Evolutionary conservation across 2,329 filamentous ascomycete genomes (phyloP), one percentile per base, ranked within the genome.

Genomic region (Aspergillus alliaceus): DNA sequence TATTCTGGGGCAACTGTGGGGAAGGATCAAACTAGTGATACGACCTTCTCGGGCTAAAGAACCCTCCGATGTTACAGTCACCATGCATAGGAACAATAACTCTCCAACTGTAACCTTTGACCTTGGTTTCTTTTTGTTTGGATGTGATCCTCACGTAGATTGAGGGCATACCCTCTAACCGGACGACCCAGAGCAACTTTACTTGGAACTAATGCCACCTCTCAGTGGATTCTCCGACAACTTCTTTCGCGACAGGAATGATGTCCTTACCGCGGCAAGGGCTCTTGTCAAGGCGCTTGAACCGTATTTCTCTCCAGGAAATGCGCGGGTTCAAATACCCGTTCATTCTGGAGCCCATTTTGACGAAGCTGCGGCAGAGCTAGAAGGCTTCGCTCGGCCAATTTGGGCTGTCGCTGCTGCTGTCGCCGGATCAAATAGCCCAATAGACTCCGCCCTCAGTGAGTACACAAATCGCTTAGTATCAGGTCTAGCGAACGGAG

Each of bases 281-380:
- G 70, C 76, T 0, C 60, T 80, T 0, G 57, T 80, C 0, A 34
- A 48, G 11, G 42, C 54, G 6, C 54, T 61, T 11, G 37, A 59
- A 27, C 54, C 54, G 14, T 73, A 75, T 61, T 72, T 72, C 47
- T 79, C 77, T 0, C 57, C 67, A 1, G 62, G 52, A 0, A 65
- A 69, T 11, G 76, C 73, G 3, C 69, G 76, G 1, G 71, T 80
- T 8, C 67, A 69, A 8, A 48, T 80, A 1, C 71, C 76, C 0
- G 57, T 72, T 1, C 66, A 68, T 0, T 78, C 78, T 1, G 78
- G 67, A 2, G 69, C 77, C 0, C 72, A 75, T 37, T 81, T 81
- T 39, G 76, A 79, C 54, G 79, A 80, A 47, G 64, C 63, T 0
- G 76, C 79, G 1, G 79, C 79, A 0, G 77, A 80, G 56, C 64